Conservation (phyloP, 805 yeast genomes). For the Tetrapisispora fleetii region DNA sequence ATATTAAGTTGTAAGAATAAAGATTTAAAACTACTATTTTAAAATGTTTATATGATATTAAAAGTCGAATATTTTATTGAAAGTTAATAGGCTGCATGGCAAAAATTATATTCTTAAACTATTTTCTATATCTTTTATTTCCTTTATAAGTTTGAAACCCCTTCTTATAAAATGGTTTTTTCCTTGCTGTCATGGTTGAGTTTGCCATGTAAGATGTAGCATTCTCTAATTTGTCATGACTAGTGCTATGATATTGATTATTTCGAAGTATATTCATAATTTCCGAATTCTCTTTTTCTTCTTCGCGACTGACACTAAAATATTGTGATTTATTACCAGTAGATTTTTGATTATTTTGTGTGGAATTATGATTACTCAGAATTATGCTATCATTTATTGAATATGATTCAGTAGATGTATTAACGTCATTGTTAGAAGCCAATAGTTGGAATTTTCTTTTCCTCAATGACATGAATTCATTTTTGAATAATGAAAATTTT, state of each 20-base stretch:
- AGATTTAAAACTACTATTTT: background rate
- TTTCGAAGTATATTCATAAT: constrained; percentile 15
- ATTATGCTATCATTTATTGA: constrained; percentile 6
- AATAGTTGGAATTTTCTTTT: constrained; percentile 10
- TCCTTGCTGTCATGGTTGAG: background rate
- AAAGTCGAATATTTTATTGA: background rate
- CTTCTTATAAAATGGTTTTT: background rate
- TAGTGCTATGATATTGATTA: constrained; percentile 5
- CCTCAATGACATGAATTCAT: constrained; percentile 15
- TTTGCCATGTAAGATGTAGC: constrained; percentile 4
- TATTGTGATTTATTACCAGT: constrained; percentile 13
- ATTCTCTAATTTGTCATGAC: background rate
- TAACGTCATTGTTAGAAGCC: background rate
- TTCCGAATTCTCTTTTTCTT: constrained; percentile 10
- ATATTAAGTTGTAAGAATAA: background rate
- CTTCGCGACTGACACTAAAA: constrained; percentile 10
- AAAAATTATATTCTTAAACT: background rate
- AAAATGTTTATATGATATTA: background rate
- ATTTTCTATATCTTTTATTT: constrained; percentile 2
- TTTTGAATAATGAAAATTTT: constrained; percentile 18
- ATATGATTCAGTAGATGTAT: constrained; percentile 8
- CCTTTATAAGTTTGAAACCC: constrained; percentile 2
- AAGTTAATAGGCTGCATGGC: background rate
- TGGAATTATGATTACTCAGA: constrained; percentile 1
- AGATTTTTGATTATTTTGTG: constrained; percentile 4